A percentile compares a stretch with the other conserved stretches of the same genome.
Conservation (phyloP, 768 basidiomycete species). For the Macrolepiota dolichaula region DNA sequence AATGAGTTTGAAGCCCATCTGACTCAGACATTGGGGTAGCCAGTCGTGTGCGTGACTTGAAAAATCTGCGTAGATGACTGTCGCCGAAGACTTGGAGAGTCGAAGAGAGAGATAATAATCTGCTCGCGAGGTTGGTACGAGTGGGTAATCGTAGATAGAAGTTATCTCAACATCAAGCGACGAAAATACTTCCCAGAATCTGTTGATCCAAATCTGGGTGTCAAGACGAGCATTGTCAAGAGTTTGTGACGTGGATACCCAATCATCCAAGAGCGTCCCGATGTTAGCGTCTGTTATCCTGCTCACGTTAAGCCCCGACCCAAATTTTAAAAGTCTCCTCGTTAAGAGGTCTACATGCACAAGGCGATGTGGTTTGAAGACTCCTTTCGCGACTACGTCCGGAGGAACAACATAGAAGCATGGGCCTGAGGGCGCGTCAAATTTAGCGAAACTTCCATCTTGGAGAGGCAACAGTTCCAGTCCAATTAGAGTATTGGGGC, state of each 20-base stretch:
- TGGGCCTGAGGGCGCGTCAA: conserved; percentile 15
- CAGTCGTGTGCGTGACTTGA: conserved; percentile 13
- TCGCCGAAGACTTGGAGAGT: conserved; percentile 19
- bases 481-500: conserved; percentile 21
- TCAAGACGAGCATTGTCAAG: neutral
- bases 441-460: conserved; percentile 25
- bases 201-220: conserved; percentile 22
- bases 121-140: conserved; percentile 27
- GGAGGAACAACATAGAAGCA: conserved; percentile 28
- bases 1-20: conserved; percentile 11
- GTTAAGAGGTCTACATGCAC: neutral
- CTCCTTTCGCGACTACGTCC: conserved; percentile 3
- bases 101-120: conserved; percentile 28
- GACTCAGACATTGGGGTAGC: conserved; percentile 30
- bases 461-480: conserved; percentile 34
- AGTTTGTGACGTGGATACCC: neutral
- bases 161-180: conserved; percentile 11
- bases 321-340: neutral
- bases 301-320: neutral
- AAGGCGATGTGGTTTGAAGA: conserved; percentile 20
- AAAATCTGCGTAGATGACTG: conserved; percentile 21
- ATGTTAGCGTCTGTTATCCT: neutral
- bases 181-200: conserved; percentile 28
- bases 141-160: conserved; percentile 24
- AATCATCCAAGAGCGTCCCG: neutral